Conservation (phyloP, 1,284 basidiomycete genomes). For the Sphagnurus paluster region DNA sequence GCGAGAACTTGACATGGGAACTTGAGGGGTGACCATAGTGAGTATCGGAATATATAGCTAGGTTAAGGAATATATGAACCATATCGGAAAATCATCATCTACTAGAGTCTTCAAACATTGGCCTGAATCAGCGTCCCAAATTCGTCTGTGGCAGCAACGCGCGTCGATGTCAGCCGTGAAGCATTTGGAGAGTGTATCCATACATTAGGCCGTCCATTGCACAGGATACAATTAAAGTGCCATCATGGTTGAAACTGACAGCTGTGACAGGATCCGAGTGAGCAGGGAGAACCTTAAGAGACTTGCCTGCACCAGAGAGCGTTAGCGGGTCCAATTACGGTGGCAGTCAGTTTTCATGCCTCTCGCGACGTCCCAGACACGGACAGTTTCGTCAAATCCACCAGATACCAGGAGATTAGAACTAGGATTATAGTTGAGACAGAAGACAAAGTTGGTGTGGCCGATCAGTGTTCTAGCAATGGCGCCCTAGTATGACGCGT, state of each 20-base stretch:
- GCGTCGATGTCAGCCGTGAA: slow-evolving; percentile 14
- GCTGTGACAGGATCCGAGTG: slow-evolving; percentile 97
- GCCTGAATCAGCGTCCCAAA: slow-evolving; percentile 96
- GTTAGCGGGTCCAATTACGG: neutral
- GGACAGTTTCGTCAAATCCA: slow-evolving; percentile 92
- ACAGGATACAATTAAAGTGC: slow-evolving; percentile 90
- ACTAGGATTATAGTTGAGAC: slow-evolving; percentile 87
- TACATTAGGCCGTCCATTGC: slow-evolving; percentile 97
- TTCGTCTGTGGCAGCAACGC: slow-evolving; percentile 64
- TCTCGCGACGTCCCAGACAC: slow-evolving; percentile 93
- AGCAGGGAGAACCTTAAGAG: slow-evolving; percentile 83
- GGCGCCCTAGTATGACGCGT: slow-evolving; percentile 43
- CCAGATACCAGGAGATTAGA: slow-evolving; percentile 91
- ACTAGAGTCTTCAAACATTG: slow-evolving; percentile 97
- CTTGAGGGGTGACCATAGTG: slow-evolving; percentile 37
- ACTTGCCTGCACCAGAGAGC: slow-evolving; percentile 53
- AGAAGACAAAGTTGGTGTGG: slow-evolving; percentile 94
- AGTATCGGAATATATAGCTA: slow-evolving; percentile 3
- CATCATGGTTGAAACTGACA: slow-evolving; percentile 92
- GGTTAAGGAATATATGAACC: slow-evolving; percentile 43
- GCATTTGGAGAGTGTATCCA: slow-evolving; percentile 30
- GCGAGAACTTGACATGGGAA: slow-evolving; percentile 86
- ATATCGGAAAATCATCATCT: slow-evolving; percentile 93
- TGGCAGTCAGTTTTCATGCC: slow-evolving; percentile 43
- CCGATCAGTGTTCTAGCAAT: slow-evolving; percentile 67